A percentile compares a stretch with the other conserved stretches of the same genome.
phyloP scores from a whole-genome alignment of 2,329 filamentous ascomycete species.

The Penicillium psychrosexuale region DNA sequence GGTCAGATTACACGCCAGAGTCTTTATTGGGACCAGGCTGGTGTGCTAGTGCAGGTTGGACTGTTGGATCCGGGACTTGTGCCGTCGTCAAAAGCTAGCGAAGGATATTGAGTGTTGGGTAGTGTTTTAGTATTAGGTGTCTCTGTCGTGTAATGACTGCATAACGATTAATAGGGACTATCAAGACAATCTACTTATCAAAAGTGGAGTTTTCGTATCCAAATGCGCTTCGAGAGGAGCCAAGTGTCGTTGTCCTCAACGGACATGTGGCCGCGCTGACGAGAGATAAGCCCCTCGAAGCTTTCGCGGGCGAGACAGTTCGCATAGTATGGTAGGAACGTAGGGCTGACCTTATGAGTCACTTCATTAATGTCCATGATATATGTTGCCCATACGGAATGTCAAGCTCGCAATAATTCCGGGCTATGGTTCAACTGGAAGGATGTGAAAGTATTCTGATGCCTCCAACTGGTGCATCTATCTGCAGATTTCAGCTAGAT shows the following conservation, averaged over 20 bases:
- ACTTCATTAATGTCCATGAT: not conserved
- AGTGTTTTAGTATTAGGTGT: not conserved
- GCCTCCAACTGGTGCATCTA: too few relatives aligned
- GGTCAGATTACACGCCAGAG: constrained; percentile 48
- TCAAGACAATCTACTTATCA: not conserved
- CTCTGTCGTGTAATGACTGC: not conserved
- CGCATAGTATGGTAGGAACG: not conserved
- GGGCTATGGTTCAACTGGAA: too few relatives aligned
- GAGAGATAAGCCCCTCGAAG: not conserved
- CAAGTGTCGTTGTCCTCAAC: not conserved
- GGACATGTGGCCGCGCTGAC: not conserved
- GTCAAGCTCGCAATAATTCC: too few relatives aligned
- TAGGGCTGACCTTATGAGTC: not conserved
- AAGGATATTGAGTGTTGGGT: not conserved
- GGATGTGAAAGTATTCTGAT: too few relatives aligned
- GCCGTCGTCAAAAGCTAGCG: constrained; percentile 26
- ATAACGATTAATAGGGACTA: not conserved
- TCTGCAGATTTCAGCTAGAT: too few relatives aligned
- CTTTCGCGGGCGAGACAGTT: not conserved
- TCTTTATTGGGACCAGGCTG: constrained; percentile 63
- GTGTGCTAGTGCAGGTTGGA: constrained; percentile 58
- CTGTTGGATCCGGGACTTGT: constrained; percentile 55
- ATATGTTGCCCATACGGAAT: too few relatives aligned
- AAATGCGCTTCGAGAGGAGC: not conserved
- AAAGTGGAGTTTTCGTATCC: constrained; percentile 22